Evolutionary conservation across 148 eudicot genomes (phyloP).

Genomic region (Oxyria digyna): DNA sequence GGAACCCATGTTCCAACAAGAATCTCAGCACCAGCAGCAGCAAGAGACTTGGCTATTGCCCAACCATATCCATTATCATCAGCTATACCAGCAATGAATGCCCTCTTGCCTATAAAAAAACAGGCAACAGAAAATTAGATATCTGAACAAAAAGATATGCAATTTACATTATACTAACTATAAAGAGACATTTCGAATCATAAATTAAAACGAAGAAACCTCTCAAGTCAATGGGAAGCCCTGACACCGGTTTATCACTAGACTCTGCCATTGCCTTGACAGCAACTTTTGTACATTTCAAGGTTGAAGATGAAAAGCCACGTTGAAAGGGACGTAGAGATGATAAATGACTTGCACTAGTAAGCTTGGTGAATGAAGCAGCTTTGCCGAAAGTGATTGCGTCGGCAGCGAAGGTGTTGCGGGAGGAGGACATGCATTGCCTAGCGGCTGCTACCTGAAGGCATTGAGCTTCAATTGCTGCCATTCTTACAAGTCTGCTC

Average conservation of each 20-base stretch:
- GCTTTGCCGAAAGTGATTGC: constrained; percentile 23
- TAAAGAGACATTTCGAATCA: not conserved
- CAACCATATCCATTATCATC: constrained; percentile 98
- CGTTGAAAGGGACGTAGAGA: constrained; percentile 27
- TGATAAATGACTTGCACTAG: constrained; percentile 41
- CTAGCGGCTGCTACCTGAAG: constrained; percentile 45
- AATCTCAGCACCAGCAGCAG: constrained; percentile 99
- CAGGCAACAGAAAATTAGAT: too few relatives aligned
- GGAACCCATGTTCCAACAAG: constrained; percentile 98
- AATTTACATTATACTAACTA: not conserved
- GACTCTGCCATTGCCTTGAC: constrained; percentile 65
- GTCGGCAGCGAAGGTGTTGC: constrained; percentile 27
- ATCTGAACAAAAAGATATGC: too few relatives aligned
- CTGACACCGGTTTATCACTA: constrained; percentile 43
- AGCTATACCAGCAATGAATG: constrained; percentile 90
- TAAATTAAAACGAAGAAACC: constrained; percentile 26
- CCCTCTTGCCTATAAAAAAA: constrained; percentile 58
- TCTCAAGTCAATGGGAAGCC: constrained; percentile 64
- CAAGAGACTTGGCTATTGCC: constrained; percentile 92
- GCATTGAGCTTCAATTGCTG: constrained; percentile 52
- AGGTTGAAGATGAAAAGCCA: constrained; percentile 26
- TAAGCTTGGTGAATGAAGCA: constrained; percentile 36
- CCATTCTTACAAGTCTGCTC: constrained; percentile 33
- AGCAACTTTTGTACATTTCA: constrained; percentile 24
- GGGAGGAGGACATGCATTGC: constrained; percentile 34